Evolutionary conservation across 148 eudicot species (phyloP).

Genomic region (Polygonum aviculare): DNA sequence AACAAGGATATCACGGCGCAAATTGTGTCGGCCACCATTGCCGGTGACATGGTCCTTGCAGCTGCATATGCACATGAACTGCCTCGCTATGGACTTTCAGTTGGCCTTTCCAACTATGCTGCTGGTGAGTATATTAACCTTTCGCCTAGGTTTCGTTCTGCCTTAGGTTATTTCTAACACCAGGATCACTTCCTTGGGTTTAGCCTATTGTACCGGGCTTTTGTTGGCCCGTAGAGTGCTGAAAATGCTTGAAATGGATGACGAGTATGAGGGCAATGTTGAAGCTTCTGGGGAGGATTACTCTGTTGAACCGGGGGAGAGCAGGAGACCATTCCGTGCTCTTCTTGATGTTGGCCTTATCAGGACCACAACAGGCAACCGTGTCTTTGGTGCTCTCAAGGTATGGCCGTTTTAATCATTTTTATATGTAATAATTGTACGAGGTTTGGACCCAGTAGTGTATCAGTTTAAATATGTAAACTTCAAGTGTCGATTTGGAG

Average conservation of each 20-base stretch:
- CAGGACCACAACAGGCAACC: constrained; percentile 71
- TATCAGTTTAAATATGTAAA: too few species aligned
- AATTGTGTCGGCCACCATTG: constrained; percentile 54
- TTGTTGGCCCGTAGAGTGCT: constrained; percentile 64
- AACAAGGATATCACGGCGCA: constrained; percentile 71
- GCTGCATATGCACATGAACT: constrained; percentile 78
- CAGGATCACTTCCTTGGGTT: not conserved
- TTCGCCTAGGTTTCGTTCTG: not conserved
- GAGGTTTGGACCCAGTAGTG: too few species aligned
- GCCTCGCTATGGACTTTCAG: constrained; percentile 65
- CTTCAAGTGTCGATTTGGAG: too few species aligned
- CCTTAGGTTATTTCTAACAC: not conserved
- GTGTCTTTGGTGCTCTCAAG: constrained; percentile 86
- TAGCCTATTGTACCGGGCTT: constrained; percentile 76
- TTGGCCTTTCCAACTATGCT: constrained; percentile 71
- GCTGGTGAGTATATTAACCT: constrained; percentile 32
- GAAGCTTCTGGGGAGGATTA: constrained; percentile 85
- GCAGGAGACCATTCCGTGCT: constrained; percentile 86
- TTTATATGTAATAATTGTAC: not conserved
- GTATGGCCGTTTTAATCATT: constrained; percentile 15
- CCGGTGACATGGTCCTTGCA: constrained; percentile 61
- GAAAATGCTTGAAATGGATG: constrained; percentile 62
- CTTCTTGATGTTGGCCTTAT: constrained; percentile 78
- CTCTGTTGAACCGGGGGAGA: constrained; percentile 75
- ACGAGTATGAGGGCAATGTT: constrained; percentile 63